Conservation (phyloP, 495 filamentous ascomycete genomes). For the Staphylotrichum tortipilum region DNA sequence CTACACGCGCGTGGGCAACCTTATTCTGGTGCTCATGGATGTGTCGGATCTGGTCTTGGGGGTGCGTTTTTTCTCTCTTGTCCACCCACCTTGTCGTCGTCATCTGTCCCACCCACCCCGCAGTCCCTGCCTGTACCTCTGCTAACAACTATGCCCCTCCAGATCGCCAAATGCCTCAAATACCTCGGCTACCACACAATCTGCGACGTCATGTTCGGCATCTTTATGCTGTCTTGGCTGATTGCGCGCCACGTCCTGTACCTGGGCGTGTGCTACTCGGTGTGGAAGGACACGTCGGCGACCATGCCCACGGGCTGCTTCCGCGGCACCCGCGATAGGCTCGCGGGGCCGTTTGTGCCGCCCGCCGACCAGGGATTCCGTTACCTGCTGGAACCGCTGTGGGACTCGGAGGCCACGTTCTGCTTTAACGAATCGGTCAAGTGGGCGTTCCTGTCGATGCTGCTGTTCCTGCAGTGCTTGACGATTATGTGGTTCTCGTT, state of each 20-base stretch:
- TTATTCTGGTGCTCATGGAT: constrained; percentile 90
- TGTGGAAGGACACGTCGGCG: constrained; percentile 59
- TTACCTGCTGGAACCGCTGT: constrained; percentile 64
- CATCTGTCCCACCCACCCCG: background rate
- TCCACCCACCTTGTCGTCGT: background rate
- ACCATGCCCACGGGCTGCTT: constrained; percentile 66
- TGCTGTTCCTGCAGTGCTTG: constrained; percentile 70
- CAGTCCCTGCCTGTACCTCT: background rate
- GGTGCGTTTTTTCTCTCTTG: constrained; percentile 44
- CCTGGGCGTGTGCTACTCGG: constrained; percentile 65
- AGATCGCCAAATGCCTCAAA: constrained; percentile 93
- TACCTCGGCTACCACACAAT: constrained; percentile 66
- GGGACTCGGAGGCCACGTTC: constrained; percentile 55
- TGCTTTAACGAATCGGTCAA: constrained; percentile 69
- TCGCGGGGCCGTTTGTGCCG: constrained; percentile 45
- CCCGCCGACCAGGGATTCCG: constrained; percentile 48
- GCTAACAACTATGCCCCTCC: too few species aligned
- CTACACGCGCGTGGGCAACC: constrained; percentile 76
- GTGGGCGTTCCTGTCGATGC: constrained; percentile 63
- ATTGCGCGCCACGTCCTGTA: constrained; percentile 76
- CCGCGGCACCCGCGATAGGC: constrained; percentile 37
- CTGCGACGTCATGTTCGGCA: constrained; percentile 77
- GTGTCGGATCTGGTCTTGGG: constrained; percentile 81
- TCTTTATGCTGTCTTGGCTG: constrained; percentile 85
- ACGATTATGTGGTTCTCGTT: constrained; percentile 84